Conservation (phyloP, 164 flowering plant species). For the Stephania yunnanensis region DNA sequence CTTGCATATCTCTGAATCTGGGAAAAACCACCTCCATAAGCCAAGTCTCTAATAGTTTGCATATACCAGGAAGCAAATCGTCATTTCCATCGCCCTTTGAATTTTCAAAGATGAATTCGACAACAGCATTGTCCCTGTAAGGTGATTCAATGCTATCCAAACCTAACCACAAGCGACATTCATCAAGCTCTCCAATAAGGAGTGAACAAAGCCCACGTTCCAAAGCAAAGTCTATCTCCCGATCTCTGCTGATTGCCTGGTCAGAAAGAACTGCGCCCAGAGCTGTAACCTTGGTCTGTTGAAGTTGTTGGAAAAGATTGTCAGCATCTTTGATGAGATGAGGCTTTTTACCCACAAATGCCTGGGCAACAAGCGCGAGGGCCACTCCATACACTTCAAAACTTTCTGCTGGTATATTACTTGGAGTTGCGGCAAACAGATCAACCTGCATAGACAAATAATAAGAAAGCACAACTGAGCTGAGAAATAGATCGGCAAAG, state of each 20-base stretch:
- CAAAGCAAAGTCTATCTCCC: slow-evolving; percentile 79
- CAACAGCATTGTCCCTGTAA: slow-evolving; percentile 67
- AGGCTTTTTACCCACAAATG: slow-evolving; percentile 79
- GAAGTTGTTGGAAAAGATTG: slow-evolving; percentile 82
- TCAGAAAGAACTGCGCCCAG: slow-evolving; percentile 32
- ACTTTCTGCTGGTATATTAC: slow-evolving; percentile 81
- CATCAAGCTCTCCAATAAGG: slow-evolving; percentile 85
- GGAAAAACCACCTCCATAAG: slow-evolving; percentile 86
- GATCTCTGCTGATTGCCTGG: slow-evolving; percentile 34
- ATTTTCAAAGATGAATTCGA: slow-evolving; percentile 66
- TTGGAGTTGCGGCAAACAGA: slow-evolving; percentile 78
- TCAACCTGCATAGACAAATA: slow-evolving; percentile 51
- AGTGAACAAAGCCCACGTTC: slow-evolving; percentile 94
- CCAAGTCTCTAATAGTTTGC: slow-evolving; percentile 92
- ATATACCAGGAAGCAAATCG: slow-evolving; percentile 83
- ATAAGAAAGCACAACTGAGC: slow-evolving; percentile 1
- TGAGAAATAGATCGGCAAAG: slow-evolving; percentile 1
- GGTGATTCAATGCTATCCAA: slow-evolving; percentile 66
- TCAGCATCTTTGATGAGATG: slow-evolving; percentile 81
- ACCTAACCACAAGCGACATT: slow-evolving; percentile 89
- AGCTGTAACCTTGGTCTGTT: slow-evolving; percentile 54
- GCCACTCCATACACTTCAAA: slow-evolving; percentile 97
- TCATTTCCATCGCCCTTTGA: slow-evolving; percentile 63
- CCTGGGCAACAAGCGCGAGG: slow-evolving; percentile 90
- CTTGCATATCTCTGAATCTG: slow-evolving; percentile 78